Evolutionary conservation across 1,139 yeast genomes (phyloP), one percentile per base, ranked within the genome.

Genomic region (Yamadazyma atmosphaerica): DNA sequence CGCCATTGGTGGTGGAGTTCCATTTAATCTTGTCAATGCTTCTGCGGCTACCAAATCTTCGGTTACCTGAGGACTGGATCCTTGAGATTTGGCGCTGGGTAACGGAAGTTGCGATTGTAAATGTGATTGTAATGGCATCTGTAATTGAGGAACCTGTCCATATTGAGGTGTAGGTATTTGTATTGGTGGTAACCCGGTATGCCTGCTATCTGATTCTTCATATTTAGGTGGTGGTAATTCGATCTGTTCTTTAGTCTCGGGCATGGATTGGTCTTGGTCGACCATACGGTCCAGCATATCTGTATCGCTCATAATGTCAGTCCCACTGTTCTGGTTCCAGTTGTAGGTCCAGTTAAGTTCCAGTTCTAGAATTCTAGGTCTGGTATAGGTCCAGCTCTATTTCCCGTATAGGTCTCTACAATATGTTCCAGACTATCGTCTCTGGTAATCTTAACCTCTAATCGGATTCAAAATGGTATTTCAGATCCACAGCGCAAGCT

Each of bases 1-100:
- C 14, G 21, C 27, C 13, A 14, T 11, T 26, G 26, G 29, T 11
- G 55, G 47, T 10, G 52, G 49, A 15, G 55, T 40, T 2, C 43
- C 37, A 4, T 39, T 42, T 19, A 44, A 36, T 21, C 47, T 25
- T 3, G 77, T 64, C 37, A 71, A 58, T 4, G 72, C 72, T 42
- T 69, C 70, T 4, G 76, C 76, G 0, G 77, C 76, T 22, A 38
- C 46, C 22, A 43, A 34, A 34, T 44, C 46, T 24, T 38, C 42
- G 3, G 22, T 30, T 4, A 19, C 21, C 19, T 18, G 33, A 3
- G 25, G 25, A 9, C 25, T 15, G 14, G 33, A 18, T 6, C 23
- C 15, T n/a, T 30, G 24, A 12, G 33, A 27, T 8, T 11, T 13
- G 22, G 22, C 4, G 7, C 4, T 19, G 3, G 33, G 33, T n/a